Base-by-base conservation (phyloP, 2,329 filamentous ascomycete species). In the Dothidotthia symphoricarpi region DNA sequence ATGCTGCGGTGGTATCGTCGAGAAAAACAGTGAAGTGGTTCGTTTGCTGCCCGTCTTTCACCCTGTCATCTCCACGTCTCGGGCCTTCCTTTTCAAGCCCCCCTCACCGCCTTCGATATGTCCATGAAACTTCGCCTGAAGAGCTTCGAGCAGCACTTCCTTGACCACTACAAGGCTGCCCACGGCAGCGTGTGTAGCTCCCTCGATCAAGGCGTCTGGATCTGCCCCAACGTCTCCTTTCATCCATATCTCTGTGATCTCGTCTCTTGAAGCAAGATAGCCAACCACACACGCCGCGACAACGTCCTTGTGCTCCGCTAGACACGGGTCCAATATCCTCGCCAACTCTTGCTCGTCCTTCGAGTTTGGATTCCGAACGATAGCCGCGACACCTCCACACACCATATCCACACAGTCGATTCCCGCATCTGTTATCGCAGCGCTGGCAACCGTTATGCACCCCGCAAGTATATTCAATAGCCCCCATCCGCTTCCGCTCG, bases 401-500 rank as follows among this genome's bases (percentile, higher is more conserved):
- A 96, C 84, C 22, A 91, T 78, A 69, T 96, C 93, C 31, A 97
- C 83, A 61, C 89, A 96, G 63, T 98, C 93, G 45, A 98, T 96
- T 7, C 89, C 89, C 1, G 93, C 93, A 70, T 98, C 93, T 3
- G 86, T 86, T 59, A 98, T 82, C 11, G 93, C 93, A 8, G 91
- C 91, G 37, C 89, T 90, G 8, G 91, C 88, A 38, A 94, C 91
- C 0, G 89, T 97, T 54, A 98, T 89, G 62, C 90, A 96, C 1
- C 88, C 88, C 16, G 88, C 84, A 14, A 98, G 73, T 29, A 95
- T 86, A 63, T 87, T 93, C 87, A 97, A 91, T 70, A 86, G 79
- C 8, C 89, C 88, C 84, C 88, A 94, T 11, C 85, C 80, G 67
- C 78, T 64, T 64, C 77, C 69, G 41, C 69, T 73, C n/a, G 83